A percentile compares a stretch with the other conserved stretches of the same genome.
These are phyloP conservation scores for Hanseniaspora lindneri DNA, from an alignment of 805 yeast genomes.

Conservation along the genomic window DNA sequence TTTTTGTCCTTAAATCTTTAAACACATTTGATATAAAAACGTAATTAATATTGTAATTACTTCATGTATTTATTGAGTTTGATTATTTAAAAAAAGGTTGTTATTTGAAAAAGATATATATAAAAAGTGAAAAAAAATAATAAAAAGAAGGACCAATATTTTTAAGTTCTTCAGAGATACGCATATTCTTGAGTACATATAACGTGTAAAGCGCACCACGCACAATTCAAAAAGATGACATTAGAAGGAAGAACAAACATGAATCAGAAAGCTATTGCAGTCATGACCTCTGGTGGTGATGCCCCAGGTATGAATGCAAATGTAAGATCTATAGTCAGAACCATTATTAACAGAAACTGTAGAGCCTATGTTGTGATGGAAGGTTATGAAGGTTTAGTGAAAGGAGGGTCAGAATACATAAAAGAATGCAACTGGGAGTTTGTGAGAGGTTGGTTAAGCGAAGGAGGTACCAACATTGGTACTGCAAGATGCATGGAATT, in stretches of 20 bases:
- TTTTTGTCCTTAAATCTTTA: no score
- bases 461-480: constrained; percentile 70
- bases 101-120: no score
- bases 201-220: no score
- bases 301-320: constrained; percentile 75
- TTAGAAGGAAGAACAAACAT: not conserved
- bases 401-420: constrained; percentile 45
- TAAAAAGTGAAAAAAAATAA: no score
- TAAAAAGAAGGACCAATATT: no score
- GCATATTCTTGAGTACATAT: no score
- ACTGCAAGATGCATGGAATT: constrained; percentile 65
- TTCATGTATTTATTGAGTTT: no score
- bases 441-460: constrained; percentile 56
- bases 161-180: no score
- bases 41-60: no score
- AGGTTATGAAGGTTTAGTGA: constrained; percentile 63
- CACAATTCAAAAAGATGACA: not conserved
- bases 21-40: no score
- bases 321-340: constrained; percentile 59
- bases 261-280: constrained; percentile 45
- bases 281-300: constrained; percentile 75
- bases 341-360: constrained; percentile 54
- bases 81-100: no score
- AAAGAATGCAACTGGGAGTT: constrained; percentile 60
- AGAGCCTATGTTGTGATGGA: constrained; percentile 58